A percentile compares a stretch with the other conserved stretches of the same genome.
Evolutionary conservation across 139 green algal genomes (phyloP).

Genomic region (Chlorella sp.): DNA sequence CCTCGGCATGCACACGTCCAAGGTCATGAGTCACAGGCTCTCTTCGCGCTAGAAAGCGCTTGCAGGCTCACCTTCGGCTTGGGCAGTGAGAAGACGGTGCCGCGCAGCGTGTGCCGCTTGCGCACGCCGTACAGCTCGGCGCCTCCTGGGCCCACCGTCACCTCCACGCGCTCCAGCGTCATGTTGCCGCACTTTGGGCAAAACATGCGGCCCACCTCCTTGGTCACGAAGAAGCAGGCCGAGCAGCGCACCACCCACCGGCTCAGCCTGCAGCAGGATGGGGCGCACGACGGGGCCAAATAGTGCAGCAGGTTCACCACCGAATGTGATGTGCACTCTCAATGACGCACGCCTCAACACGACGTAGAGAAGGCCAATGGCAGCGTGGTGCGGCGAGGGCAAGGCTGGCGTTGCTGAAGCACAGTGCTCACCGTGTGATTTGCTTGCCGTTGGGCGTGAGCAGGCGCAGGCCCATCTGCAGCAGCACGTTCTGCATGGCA

Average conservation of each 20-base stretch:
- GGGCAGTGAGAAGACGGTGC: conserved; percentile 83
- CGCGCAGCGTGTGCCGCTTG: conserved; percentile 72
- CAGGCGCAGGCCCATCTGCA: conserved; percentile 87
- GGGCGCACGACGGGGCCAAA: too few relatives aligned
- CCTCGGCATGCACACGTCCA: too few relatives aligned
- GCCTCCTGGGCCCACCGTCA: conserved; percentile 64
- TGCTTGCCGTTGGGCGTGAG: conserved; percentile 67
- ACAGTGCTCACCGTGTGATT: conserved; percentile 43
- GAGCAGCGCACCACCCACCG: conserved; percentile 78
- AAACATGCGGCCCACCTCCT: conserved; percentile 78
- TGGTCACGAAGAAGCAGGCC: conserved; percentile 73
- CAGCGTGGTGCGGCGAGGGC: too few relatives aligned
- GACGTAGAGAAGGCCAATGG: too few relatives aligned
- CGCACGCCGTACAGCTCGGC: conserved; percentile 69
- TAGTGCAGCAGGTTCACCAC: too few relatives aligned
- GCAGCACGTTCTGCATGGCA: conserved; percentile 96
- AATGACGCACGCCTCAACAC: too few relatives aligned
- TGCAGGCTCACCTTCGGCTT: conserved; percentile 77
- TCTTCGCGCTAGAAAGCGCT: too few relatives aligned
- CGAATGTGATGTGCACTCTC: too few relatives aligned
- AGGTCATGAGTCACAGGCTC: too few relatives aligned
- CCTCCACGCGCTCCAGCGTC: conserved; percentile 75
- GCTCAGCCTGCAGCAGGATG: conserved; percentile 20
- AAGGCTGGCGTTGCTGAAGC: too few relatives aligned
- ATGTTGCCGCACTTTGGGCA: conserved; percentile 91